phyloP scores from a whole-genome alignment of 2,329 filamentous ascomycete genomes.

The Neofusicoccum parvum region DNA sequence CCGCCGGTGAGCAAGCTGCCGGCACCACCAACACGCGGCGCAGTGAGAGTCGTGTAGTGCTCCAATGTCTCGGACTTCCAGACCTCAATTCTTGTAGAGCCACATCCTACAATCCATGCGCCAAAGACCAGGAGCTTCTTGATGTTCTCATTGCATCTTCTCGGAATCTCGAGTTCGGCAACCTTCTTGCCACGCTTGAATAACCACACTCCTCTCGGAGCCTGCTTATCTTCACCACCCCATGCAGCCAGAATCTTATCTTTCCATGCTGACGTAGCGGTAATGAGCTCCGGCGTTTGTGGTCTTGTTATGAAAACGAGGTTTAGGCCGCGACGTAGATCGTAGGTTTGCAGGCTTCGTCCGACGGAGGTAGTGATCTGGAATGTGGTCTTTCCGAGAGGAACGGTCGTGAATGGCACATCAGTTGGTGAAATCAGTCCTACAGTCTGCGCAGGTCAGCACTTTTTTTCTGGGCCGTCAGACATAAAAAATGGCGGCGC shows the following conservation, averaged over 20 bases:
- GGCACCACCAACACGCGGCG: conserved; percentile 59
- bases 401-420: conserved; percentile 86
- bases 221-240: conserved; percentile 62
- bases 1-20: conserved; percentile 74
- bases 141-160: conserved; percentile 69
- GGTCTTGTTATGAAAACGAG: conserved; percentile 92
- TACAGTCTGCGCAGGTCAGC: conserved; percentile 65
- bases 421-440: conserved; percentile 88
- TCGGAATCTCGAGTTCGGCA: conserved; percentile 70
- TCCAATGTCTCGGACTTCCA: conserved; percentile 85
- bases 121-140: conserved; percentile 81
- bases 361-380: conserved; percentile 97
- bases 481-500: conserved; percentile 34
- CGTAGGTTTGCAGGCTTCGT: conserved; percentile 90
- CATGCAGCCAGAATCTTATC: conserved; percentile 87
- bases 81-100: conserved; percentile 75
- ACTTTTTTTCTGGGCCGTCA: background rate
- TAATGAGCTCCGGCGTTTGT: conserved; percentile 83
- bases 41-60: conserved; percentile 81
- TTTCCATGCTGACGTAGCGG: conserved; percentile 84
- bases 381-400: conserved; percentile 90
- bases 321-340: conserved; percentile 84
- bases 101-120: conserved; percentile 85
- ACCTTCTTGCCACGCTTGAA: conserved; percentile 89
- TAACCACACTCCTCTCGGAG: conserved; percentile 76